phyloP scores from a whole-genome alignment of 768 basidiomycete genomes.

The Pleurotus platypus region DNA sequence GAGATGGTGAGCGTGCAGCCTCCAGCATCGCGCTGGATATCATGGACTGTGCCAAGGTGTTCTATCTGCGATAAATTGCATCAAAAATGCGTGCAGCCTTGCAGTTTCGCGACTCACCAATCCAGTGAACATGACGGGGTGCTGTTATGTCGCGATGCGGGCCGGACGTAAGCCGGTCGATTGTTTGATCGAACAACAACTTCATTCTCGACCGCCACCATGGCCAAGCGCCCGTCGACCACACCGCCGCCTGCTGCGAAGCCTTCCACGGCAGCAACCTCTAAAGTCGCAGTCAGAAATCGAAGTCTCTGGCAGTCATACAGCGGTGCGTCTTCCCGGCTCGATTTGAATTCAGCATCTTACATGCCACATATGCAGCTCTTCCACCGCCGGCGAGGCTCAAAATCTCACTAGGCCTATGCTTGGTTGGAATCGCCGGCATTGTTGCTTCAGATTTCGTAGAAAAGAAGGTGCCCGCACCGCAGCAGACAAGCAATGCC shows the following conservation, averaged over 20 bases:
- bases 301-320: constrained; percentile 41
- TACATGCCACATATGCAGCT: constrained; percentile 26
- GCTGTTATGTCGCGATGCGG: not conserved
- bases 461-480: constrained; percentile 35
- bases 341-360: not conserved
- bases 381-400: constrained; percentile 53
- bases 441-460: constrained; percentile 47
- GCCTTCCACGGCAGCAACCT: no score
- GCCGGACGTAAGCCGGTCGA: not conserved
- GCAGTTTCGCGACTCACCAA: constrained; percentile 44
- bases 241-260: no score
- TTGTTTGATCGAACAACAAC: not conserved
- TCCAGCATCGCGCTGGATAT: constrained; percentile 58
- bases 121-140: constrained; percentile 69
- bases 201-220: no score
- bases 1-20: constrained; percentile 84
- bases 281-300: constrained; percentile 5
- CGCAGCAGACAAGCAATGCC: constrained; percentile 6
- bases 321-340: constrained; percentile 24
- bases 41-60: constrained; percentile 74
- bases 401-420: constrained; percentile 44
- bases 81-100: no score
- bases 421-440: constrained; percentile 42
- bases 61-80: constrained; percentile 61
- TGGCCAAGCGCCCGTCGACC: no score